phyloP scores from a whole-genome alignment of 768 basidiomycete species.

The Calvatia gigantea region DNA sequence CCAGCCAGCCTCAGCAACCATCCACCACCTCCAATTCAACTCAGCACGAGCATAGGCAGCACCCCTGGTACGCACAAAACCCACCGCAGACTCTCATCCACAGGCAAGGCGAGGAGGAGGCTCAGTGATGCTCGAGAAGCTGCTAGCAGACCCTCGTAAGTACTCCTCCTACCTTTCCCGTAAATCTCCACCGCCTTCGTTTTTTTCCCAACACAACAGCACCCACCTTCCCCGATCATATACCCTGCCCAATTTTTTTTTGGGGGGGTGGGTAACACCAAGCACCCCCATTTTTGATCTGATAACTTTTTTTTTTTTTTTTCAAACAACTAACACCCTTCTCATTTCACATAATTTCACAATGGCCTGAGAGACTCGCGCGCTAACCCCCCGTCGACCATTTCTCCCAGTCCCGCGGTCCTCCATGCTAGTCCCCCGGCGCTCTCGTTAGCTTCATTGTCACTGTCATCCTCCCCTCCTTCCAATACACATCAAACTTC shows the following conservation, averaged over 20 bases:
- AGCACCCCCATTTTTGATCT: conserved; percentile 7
- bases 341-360: neutral
- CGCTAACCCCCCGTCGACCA: conserved; percentile 7
- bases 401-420: conserved; percentile 25
- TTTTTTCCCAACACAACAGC: neutral
- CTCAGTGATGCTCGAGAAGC: conserved; percentile 81
- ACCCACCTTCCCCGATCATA: too few relatives aligned
- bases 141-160: conserved; percentile 69
- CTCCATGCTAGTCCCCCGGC: conserved; percentile 31
- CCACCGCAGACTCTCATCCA: conserved; percentile 69
- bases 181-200: conserved; percentile 9
- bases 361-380: neutral
- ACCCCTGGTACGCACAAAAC: conserved; percentile 33
- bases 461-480: conserved; percentile 39
- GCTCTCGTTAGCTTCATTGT: conserved; percentile 42
- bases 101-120: conserved; percentile 65
- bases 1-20: conserved; percentile 6
- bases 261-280: neutral
- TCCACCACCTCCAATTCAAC: neutral
- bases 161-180: conserved; percentile 22
- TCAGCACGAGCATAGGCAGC: conserved; percentile 20
- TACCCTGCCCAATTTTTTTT: too few relatives aligned
- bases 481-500: conserved; percentile 21
- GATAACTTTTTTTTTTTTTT: neutral
- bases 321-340: neutral